Base-by-base conservation (phyloP, 1,284 basidiomycete species). In the Trichosporon sp. region DNA sequence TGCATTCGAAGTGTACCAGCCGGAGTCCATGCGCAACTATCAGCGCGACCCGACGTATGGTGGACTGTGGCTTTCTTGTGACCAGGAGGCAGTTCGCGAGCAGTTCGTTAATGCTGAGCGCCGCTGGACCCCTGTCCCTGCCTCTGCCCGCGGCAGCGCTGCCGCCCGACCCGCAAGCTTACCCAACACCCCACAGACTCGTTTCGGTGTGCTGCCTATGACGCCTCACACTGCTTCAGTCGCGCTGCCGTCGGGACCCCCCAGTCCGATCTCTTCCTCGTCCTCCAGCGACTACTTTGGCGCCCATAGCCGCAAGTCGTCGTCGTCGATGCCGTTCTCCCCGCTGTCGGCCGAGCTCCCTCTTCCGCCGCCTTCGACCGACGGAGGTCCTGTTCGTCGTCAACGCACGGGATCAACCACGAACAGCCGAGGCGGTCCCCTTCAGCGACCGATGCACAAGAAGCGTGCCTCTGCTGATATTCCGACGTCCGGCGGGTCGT, bases 1-100 rank as follows among this genome's bases (percentile, higher is more conserved):
- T 74, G 94, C 93, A 0, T 93, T 96, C 76, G 94, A 96, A 84
- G 90, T 95, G 8, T 94, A 90, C 79, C 90, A 92, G 77, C 86
- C 88, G 26, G 76, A 75, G 56, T 74, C 63, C 14, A 72, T 74
- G 70, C 70, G 70, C 14, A 70, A 73, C 19, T 46, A 74, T 7
- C 35, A 67, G 0, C 69, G 66, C 5, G 78, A 80, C 66, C 67
- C 75, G 8, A 71, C 73, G 1, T 79, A 76, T 59, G 79, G 78
- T 1, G 78, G 79, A 8, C 69, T 76, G 16, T 84, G 82, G 82
- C 73, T 84, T 0, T 74, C 78, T 12, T 82, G 81, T 63, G 78
- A 79, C 35, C 77, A 81, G 48, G 80, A 84, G 68, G 67, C 65
- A 1, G 77, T 83, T 10, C 71, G 74, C 14, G 79, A 78, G 40